Percentiles rank a stretch among this genome's conserved stretches.
These are phyloP conservation scores for Anisodus acutangulus DNA, from an alignment of 257 asterid genomes.

Conservation along the genomic window DNA sequence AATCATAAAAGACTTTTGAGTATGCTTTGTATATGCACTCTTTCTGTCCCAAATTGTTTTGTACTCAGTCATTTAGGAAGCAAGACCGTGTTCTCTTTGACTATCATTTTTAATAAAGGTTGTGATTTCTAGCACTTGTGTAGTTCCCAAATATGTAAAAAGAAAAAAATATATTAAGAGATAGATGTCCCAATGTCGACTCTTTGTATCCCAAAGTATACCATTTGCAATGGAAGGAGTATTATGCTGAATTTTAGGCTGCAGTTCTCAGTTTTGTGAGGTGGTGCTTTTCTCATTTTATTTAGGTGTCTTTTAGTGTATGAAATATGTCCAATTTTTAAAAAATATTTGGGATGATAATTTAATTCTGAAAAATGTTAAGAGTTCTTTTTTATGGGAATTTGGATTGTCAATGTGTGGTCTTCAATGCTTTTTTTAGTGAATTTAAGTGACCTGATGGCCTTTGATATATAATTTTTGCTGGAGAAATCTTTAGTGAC, in stretches of 20 bases:
- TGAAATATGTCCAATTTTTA: background rate
- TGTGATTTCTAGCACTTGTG: too few relatives aligned
- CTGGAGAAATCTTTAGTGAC: background rate
- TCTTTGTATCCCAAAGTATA: background rate
- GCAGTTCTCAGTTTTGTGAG: background rate
- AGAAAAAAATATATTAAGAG: background rate
- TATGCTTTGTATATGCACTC: too few relatives aligned
- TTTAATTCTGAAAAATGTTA: background rate
- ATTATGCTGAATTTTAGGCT: background rate
- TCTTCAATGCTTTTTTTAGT: background rate
- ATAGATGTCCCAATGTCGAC: background rate
- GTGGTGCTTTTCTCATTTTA: background rate
- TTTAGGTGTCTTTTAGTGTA: background rate
- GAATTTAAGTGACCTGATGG: background rate
- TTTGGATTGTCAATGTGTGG: background rate
- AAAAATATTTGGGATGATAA: background rate
- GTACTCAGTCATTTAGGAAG: too few relatives aligned
- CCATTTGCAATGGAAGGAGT: background rate
- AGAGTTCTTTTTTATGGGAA: background rate
- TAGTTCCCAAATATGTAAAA: background rate
- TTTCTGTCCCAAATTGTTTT: too few relatives aligned
- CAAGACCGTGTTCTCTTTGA: too few relatives aligned
- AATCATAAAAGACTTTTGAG: too few relatives aligned
- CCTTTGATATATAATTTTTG: background rate
- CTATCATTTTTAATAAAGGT: too few relatives aligned